These are phyloP conservation scores for Rhizopogon vesiculosus DNA, from an alignment of 768 basidiomycete species.

Conservation along the genomic window DNA sequence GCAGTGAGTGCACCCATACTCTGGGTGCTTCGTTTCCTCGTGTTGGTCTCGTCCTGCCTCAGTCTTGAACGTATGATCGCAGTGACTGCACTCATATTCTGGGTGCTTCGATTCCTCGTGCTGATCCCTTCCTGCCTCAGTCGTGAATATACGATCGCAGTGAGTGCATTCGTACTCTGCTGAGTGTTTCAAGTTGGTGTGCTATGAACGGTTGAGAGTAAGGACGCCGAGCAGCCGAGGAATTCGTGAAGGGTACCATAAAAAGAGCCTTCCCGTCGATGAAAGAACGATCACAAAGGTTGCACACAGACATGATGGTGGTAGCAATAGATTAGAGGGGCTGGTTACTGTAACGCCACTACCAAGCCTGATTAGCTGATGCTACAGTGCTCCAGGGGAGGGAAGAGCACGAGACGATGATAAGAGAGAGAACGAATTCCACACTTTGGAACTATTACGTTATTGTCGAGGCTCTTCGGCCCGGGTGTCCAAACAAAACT, in stretches of 20 bases:
- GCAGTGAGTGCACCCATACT: conserved; percentile 11
- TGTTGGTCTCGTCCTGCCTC: conserved; percentile 7
- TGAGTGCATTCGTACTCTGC: conserved; percentile 4
- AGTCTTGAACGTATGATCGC: conserved; percentile 6
- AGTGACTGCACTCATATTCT: conserved; percentile 7
- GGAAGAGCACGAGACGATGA: background rate
- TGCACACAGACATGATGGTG: conserved; percentile 15
- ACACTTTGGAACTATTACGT: too few species aligned
- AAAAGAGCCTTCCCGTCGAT: conserved; percentile 1
- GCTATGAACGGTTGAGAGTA: background rate
- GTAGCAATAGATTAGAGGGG: background rate
- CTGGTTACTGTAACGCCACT: background rate
- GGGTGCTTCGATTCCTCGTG: background rate
- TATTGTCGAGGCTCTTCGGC: too few species aligned
- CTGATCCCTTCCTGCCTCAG: conserved; percentile 3
- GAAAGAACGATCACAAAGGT: conserved; percentile 15
- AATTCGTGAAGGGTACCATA: conserved; percentile 8
- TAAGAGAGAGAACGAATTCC: too few species aligned
- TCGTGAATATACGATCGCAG: conserved; percentile 6
- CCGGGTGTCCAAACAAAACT: too few species aligned
- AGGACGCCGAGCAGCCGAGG: too few species aligned
- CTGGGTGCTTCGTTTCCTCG: background rate
- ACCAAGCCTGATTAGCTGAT: background rate
- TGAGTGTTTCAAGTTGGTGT: background rate
- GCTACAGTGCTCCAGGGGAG: background rate